Percentiles rank a stretch among this genome's conserved stretches.
Evolutionary conservation across 495 filamentous ascomycete genomes (phyloP).

Genomic region (Xanthoparmelia taractica): DNA sequence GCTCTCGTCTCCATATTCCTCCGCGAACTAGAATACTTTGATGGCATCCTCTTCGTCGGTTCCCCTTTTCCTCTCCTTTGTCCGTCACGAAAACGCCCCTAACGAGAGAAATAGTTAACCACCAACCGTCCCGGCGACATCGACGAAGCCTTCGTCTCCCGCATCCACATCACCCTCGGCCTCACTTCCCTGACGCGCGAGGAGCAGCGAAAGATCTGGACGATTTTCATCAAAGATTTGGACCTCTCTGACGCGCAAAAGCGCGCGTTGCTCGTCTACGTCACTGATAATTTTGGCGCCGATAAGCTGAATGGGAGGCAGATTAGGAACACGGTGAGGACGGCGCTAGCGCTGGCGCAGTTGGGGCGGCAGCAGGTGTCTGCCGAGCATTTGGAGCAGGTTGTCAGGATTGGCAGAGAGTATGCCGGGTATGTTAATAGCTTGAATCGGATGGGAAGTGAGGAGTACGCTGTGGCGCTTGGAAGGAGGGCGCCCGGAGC

Average conservation of each 20-base stretch:
- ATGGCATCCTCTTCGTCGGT: slow-evolving; percentile 32
- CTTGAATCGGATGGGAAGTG: slow-evolving; percentile 14
- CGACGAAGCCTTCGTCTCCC: slow-evolving; percentile 23
- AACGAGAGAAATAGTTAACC: slow-evolving; percentile 11
- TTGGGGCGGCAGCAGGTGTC: slow-evolving; percentile 9
- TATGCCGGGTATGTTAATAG: slow-evolving; percentile 15
- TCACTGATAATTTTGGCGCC: slow-evolving; percentile 11
- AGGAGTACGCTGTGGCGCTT: slow-evolving; percentile 19
- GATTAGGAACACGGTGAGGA: slow-evolving; percentile 22
- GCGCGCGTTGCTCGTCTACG: slow-evolving; percentile 14
- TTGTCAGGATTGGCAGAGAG: slow-evolving; percentile 19
- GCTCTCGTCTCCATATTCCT: slow-evolving; percentile 39
- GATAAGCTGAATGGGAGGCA: slow-evolving; percentile 23
- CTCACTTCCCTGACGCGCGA: slow-evolving; percentile 13
- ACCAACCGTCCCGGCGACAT: slow-evolving; percentile 24
- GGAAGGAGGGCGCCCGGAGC: slow-evolving; percentile 10
- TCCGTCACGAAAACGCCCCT: neutral
- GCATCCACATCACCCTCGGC: slow-evolving; percentile 20
- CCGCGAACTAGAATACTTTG: slow-evolving; percentile 50
- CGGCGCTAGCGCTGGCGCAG: slow-evolving; percentile 21
- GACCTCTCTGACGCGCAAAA: slow-evolving; percentile 12
- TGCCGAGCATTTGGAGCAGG: slow-evolving; percentile 19
- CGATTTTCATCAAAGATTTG: slow-evolving; percentile 22
- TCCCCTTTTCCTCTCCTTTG: neutral
- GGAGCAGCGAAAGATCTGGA: slow-evolving; percentile 21